Evolutionary conservation across 768 basidiomycete genomes (phyloP).

Genomic region (Dendrothele bispora): DNA sequence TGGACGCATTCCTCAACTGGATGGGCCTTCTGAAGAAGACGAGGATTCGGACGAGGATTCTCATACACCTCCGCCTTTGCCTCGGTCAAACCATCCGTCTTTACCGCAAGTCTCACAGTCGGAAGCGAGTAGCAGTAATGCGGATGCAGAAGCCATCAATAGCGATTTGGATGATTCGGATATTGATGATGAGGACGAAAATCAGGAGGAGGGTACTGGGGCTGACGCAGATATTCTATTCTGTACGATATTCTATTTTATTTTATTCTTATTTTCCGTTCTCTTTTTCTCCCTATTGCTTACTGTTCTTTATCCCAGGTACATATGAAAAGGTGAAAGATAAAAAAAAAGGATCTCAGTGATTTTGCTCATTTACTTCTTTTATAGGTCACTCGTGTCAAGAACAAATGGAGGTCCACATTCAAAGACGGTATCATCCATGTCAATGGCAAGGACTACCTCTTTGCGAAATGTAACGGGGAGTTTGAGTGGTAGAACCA

Average conservation of each 20-base stretch:
- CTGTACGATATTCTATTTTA: no score
- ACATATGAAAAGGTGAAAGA: slow-evolving; percentile 92
- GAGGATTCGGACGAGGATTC: slow-evolving; percentile 64
- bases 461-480: slow-evolving; percentile 97
- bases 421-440: slow-evolving; percentile 98
- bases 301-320: no score
- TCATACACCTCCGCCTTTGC: slow-evolving; percentile 69
- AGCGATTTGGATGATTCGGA: slow-evolving; percentile 97
- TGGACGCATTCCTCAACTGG: slow-evolving; percentile 68
- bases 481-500: no score
- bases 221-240: slow-evolving; percentile 92
- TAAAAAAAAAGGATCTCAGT: no score
- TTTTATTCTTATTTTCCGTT: no score
- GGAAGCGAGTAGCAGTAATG: slow-evolving; percentile 32
- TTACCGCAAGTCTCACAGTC: slow-evolving; percentile 64
- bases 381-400: slow-evolving; percentile 93
- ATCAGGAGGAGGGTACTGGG: slow-evolving; percentile 71
- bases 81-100: slow-evolving; percentile 72
- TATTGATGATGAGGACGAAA: slow-evolving; percentile 81
- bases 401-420: slow-evolving; percentile 99
- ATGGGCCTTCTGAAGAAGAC: slow-evolving; percentile 65
- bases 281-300: no score
- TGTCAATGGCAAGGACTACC: slow-evolving; percentile 94
- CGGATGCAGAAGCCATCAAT: slow-evolving; percentile 85
- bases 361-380: not conserved